Conservation (phyloP, 208 protist genomes). For the Leishmania gerbilli region DNA sequence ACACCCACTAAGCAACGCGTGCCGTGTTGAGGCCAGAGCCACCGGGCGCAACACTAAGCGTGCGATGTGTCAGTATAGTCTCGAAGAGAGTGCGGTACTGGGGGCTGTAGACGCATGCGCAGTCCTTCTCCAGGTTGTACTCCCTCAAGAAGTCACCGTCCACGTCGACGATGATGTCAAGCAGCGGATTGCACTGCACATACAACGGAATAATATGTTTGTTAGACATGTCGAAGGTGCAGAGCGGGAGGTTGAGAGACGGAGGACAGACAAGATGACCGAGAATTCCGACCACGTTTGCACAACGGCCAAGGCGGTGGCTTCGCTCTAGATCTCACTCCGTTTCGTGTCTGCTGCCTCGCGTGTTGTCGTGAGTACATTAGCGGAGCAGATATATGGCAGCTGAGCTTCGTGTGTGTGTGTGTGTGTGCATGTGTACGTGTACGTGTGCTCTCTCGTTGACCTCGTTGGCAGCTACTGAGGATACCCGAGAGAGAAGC, state of each 20-base stretch:
- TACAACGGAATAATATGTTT: conserved; percentile 38
- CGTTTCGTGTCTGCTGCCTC: background rate
- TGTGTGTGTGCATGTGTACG: background rate
- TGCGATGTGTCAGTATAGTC: conserved; percentile 91
- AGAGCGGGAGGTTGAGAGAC: background rate
- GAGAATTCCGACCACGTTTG: background rate
- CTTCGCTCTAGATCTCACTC: background rate
- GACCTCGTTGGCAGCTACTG: too few relatives aligned
- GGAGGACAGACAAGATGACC: background rate
- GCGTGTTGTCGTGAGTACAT: background rate
- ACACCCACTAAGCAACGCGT: conserved; percentile 94
- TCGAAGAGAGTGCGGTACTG: conserved; percentile 91
- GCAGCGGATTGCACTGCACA: conserved; percentile 97
- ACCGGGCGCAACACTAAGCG: conserved; percentile 95
- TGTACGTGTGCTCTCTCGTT: too few relatives aligned
- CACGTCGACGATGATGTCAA: conserved; percentile 97
- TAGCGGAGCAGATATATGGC: background rate
- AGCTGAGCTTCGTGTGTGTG: background rate
- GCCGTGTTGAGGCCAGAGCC: conserved; percentile 98
- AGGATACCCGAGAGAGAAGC: too few relatives aligned
- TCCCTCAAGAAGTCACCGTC: conserved; percentile 87
- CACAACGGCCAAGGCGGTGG: background rate
- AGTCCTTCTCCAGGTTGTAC: conserved; percentile 88
- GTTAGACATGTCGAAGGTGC: conserved; percentile 36
- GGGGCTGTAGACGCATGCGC: conserved; percentile 91